Evolutionary conservation across 2,329 filamentous ascomycete genomes (phyloP).

Genomic region (Arthrobotrys sphaeroides): DNA sequence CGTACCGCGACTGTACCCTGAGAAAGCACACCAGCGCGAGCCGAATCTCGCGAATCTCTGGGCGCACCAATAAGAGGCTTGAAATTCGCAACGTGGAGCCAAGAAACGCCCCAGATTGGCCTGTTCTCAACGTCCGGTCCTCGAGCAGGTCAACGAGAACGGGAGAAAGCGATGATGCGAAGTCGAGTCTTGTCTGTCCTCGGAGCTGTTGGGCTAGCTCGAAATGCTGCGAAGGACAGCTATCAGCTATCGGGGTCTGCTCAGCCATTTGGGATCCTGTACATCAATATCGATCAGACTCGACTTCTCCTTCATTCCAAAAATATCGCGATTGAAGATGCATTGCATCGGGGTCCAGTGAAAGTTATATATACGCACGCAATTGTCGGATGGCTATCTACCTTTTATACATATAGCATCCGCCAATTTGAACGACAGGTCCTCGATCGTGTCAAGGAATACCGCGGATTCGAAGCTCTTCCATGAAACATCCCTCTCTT

Average conservation of each 20-base stretch:
- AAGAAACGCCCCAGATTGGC: conserved; percentile 35
- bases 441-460: not conserved
- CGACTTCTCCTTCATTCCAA: not conserved
- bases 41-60: conserved; percentile 5
- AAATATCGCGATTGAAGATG: conserved; percentile 1
- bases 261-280: conserved; percentile 1
- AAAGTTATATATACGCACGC: not conserved
- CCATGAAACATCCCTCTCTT: not conserved
- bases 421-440: not conserved
- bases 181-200: conserved; percentile 7
- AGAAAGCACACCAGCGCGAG: not conserved
- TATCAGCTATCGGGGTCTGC: conserved; percentile 14
- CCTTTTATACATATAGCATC: not conserved
- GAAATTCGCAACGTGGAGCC: conserved; percentile 33
- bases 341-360: not conserved
- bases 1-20: not conserved
- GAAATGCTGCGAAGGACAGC: conserved; percentile 23
- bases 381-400: too few relatives aligned
- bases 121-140: conserved; percentile 11
- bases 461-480: not conserved
- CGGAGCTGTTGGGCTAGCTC: not conserved
- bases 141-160: conserved; percentile 5
- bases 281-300: not conserved
- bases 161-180: not conserved
- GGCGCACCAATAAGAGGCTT: conserved; percentile 33